Evolutionary conservation across 2,329 filamentous ascomycete genomes (phyloP), one percentile per base, ranked within the genome.

Genomic region (Trichoderma sp.): DNA sequence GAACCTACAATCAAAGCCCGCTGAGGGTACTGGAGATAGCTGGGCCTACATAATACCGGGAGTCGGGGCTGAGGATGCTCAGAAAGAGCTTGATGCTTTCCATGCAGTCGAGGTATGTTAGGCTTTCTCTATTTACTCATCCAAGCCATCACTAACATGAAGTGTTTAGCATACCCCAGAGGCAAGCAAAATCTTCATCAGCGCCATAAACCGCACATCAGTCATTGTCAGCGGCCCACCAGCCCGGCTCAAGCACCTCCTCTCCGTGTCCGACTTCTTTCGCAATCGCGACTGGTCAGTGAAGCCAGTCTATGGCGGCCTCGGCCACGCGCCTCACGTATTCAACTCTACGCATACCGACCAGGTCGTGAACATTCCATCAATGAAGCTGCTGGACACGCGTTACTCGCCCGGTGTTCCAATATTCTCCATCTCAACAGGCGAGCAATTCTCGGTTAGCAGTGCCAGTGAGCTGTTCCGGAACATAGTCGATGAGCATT

Each of bases 21-120:
- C 4, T 24, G 47, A 49, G 8, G 47, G 47, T 21, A 21, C n/a
- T 14, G 47, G 19, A 24, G 47, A 49, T 29, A 78, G 73, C 27
- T 84, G 82, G 82, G 82, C 83, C 0, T 82, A 80, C 59, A 80
- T 83, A 0, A 70, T 84, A 1, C 75, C 77, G 3, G 77, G 78
- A 52, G 74, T 82, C 0, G 56, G 72, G 0, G 65, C 73, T 1
- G 74, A 72, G 0, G 75, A 75, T 4, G 80, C 76, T 1, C 81
- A 82, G 56, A 67, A 74, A 8, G 80, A 83, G 71, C 76, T 84
- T 1, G 79, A 84, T 63, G 14, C 47, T 14, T 13, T 49, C 10
- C n/a, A 49, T 24, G 47, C 47, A 49, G n/a, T 21, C 47, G 47
- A 49, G 47, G 47, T 49, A 49, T 13, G 47, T 49, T n/a, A n/a